Percentiles rank a stretch among this genome's conserved stretches.
Conservation (phyloP, 1,139 yeast species). For the Diutina mesorugosa region DNA sequence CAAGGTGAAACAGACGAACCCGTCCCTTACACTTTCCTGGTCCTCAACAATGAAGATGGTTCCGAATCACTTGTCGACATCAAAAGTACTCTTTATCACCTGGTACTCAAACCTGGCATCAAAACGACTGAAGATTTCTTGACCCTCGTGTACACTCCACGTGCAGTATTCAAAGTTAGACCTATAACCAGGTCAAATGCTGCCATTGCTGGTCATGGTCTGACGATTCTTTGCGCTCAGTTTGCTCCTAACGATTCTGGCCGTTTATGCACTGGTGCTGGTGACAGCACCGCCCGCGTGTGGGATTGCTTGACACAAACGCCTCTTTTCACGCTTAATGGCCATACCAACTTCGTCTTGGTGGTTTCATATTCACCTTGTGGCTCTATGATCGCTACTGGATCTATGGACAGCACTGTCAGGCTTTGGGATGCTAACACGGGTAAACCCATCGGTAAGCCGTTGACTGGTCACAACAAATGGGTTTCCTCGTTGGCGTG, state of each 20-base stretch:
- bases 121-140: constrained; percentile 88
- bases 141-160: constrained; percentile 84
- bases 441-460: constrained; percentile 65
- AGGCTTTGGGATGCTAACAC: constrained; percentile 75
- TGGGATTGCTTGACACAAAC: constrained; percentile 98
- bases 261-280: constrained; percentile 90
- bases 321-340: constrained; percentile 65
- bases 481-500: constrained; percentile 86
- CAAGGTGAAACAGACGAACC: constrained; percentile 64
- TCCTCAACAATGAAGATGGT: constrained; percentile 33
- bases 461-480: constrained; percentile 71
- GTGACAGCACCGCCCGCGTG: constrained; percentile 92
- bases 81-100: constrained; percentile 59
- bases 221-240: constrained; percentile 82
- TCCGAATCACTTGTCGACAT: constrained; percentile 47
- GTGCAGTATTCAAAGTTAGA: constrained; percentile 87
- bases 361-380: constrained; percentile 93
- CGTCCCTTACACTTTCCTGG: constrained; percentile 78
- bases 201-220: constrained; percentile 91
- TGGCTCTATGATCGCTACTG: constrained; percentile 86
- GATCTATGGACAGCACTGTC: constrained; percentile 86
- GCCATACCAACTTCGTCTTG: constrained; percentile 90
- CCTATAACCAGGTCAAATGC: constrained; percentile 88
- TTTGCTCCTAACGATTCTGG: constrained; percentile 88
- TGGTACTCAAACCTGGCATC: constrained; percentile 75